These are phyloP conservation scores for Coleophoma cylindrospora DNA, from an alignment of 2,329 filamentous ascomycete genomes.

Conservation along the genomic window DNA sequence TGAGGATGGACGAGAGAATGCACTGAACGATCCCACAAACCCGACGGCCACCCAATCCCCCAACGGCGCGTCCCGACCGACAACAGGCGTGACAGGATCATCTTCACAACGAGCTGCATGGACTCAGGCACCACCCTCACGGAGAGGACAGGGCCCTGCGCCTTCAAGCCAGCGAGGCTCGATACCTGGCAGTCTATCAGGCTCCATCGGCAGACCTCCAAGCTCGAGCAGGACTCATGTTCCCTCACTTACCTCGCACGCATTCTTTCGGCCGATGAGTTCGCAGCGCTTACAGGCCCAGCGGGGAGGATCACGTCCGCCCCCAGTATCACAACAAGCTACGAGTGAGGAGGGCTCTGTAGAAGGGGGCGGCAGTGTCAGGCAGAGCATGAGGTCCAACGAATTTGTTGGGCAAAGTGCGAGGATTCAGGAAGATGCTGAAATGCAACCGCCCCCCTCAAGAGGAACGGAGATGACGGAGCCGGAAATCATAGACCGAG, in stretches of 20 bases:
- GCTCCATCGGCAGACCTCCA: slow-evolving; percentile 45
- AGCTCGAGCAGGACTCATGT: slow-evolving; percentile 83
- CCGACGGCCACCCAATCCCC: slow-evolving; percentile 26
- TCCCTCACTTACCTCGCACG: slow-evolving; percentile 80
- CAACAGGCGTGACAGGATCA: slow-evolving; percentile 46
- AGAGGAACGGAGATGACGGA: slow-evolving; percentile 79
- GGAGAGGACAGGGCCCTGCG: slow-evolving; percentile 35
- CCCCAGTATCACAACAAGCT: slow-evolving; percentile 25
- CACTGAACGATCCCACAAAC: slow-evolving; percentile 25
- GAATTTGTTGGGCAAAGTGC: slow-evolving; percentile 20
- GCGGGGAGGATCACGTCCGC: slow-evolving; percentile 52
- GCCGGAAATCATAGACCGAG: slow-evolving; percentile 62
- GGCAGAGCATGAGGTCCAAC: slow-evolving; percentile 55
- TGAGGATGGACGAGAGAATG: slow-evolving; percentile 41
- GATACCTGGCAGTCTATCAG: slow-evolving; percentile 29
- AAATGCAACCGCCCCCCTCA: slow-evolving; percentile 60
- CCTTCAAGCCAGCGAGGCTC: slow-evolving; percentile 12
- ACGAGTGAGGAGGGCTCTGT: slow-evolving; percentile 36
- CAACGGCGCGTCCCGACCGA: slow-evolving; percentile 41
- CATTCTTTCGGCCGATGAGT: slow-evolving; percentile 96
- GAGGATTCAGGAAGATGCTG: slow-evolving; percentile 35
- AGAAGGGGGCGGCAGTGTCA: slow-evolving; percentile 42
- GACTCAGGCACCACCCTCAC: slow-evolving; percentile 51
- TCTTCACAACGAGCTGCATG: slow-evolving; percentile 42
- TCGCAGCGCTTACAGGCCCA: slow-evolving; percentile 92